Evolutionary conservation across 306 rosid genomes (phyloP).

Genomic region (Hippophae rhamnoides): DNA sequence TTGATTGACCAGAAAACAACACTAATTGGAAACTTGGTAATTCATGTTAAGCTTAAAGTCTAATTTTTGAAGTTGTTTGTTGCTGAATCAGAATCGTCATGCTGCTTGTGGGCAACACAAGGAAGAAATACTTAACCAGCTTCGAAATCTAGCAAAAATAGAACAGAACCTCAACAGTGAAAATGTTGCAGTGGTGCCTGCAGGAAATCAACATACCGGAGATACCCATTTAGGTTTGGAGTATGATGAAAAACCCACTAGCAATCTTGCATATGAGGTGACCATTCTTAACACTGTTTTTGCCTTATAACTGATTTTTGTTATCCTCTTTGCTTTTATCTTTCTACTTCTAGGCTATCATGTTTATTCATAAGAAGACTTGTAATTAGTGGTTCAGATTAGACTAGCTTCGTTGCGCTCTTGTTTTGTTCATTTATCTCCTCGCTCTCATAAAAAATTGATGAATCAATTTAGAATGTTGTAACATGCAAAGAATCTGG

Average conservation of each 20-base stretch:
- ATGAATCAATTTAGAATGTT: too few species aligned
- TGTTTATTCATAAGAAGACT: not conserved
- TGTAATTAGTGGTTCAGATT: too few species aligned
- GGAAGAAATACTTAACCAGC: conserved; percentile 70
- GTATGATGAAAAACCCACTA: conserved; percentile 26
- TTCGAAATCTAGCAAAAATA: conserved; percentile 49
- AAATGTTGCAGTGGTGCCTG: conserved; percentile 20
- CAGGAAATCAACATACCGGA: conserved; percentile 22
- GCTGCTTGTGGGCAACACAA: conserved; percentile 66
- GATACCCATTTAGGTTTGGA: conserved; percentile 24
- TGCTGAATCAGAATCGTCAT: conserved; percentile 68
- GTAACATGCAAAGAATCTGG: too few species aligned
- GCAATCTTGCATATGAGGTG: conserved; percentile 40
- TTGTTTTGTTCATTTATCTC: too few species aligned
- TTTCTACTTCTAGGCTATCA: too few species aligned
- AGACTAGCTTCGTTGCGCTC: too few species aligned
- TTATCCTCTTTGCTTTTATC: too few species aligned
- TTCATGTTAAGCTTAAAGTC: too few species aligned
- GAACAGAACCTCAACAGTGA: conserved; percentile 33
- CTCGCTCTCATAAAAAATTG: too few species aligned
- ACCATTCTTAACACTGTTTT: conserved; percentile 2
- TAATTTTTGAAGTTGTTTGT: not conserved
- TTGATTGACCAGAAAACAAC: too few species aligned
- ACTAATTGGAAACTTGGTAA: too few species aligned
- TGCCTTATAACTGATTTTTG: not conserved